Evolutionary conservation across 345 rosid genomes (phyloP), one percentile per base, ranked within the genome.

Genomic region (Microthlaspi erraticum): DNA sequence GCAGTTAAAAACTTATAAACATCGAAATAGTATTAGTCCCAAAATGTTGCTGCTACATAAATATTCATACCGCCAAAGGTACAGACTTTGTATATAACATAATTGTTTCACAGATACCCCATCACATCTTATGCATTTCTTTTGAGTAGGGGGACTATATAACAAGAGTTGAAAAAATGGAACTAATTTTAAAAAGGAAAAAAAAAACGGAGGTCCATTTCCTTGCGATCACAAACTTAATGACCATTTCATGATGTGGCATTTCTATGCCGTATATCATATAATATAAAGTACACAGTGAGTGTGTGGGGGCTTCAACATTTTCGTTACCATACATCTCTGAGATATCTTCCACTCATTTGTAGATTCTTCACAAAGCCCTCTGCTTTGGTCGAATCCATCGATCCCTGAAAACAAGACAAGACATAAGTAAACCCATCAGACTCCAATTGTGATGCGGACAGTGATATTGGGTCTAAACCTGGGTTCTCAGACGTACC

Each of bases 291-390:
- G 58, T 68, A 74, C 73, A 60, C 51, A 44, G 50, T 53, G 73
- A 67, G 48, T 51, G 38, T 51, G 11, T n/a, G 50, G 31, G 13
- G 52, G 43, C 68, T 52, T 74, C 57, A 41, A 41, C 36, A 41
- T 13, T 48, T 33, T 56, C 41, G 54, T 76, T 63, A 70, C 46
- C 74, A 42, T 42, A 95, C 98, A 45, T 95, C 99, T 39, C 99
- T 93, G 5, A 92, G 83, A 78, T 95, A 95, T 75, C 98, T 82
- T 39, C 97, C 96, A 4, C 60, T 84, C 87, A 78, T 92, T 76
- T 95, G 99, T 73, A 92, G 87, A 67, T 83, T 87, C 78, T 95
- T 95, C 70, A 95, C 94, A 81, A 87, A 82, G 76, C 91, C 76
- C 77, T 95, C 99, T 0, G 97, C 91, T 75, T 85, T 86, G 0